Conservation (phyloP, 768 basidiomycete species). For the Cubamyces lactineus region DNA sequence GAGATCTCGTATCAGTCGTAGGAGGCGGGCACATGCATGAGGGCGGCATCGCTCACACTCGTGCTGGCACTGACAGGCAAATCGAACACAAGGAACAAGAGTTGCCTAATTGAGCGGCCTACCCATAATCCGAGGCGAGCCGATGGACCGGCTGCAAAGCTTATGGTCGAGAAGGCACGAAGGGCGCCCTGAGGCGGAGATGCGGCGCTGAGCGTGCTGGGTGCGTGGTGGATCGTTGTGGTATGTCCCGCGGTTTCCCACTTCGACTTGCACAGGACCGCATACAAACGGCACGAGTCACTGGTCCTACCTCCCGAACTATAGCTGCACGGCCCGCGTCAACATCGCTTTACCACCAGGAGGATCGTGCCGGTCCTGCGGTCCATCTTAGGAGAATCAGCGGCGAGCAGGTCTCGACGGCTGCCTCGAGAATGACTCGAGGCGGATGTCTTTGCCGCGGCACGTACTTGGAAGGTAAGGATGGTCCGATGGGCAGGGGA, state of each 20-base stretch:
- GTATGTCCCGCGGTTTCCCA: not conserved
- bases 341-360: conserved; percentile 3
- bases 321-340: conserved; percentile 1
- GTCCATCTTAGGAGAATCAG: conserved; percentile 17
- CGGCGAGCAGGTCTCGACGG: not conserved
- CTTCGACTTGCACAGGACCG: not conserved
- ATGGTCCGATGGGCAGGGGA: conserved; percentile 5
- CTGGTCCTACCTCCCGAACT: conserved; percentile 8
- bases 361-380: conserved; percentile 5
- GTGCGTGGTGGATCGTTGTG: conserved; percentile 17
- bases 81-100: not conserved
- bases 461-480: conserved; percentile 6
- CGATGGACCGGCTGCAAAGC: conserved; percentile 14
- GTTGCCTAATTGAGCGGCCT: not conserved
- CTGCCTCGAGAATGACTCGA: conserved; percentile 14
- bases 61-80: not conserved
- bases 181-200: conserved; percentile 7
- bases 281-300: conserved; percentile 10
- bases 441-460: conserved; percentile 21
- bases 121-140: conserved; percentile 2
- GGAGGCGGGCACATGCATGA: too few species aligned
- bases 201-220: conserved; percentile 9
- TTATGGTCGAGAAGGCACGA: not conserved
- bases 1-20: too few species aligned
- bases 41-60: not conserved